Percentiles rank a stretch among this genome's conserved stretches.
These are phyloP conservation scores for Cornus florida DNA, from an alignment of 148 eudicot species.

Conservation along the genomic window DNA sequence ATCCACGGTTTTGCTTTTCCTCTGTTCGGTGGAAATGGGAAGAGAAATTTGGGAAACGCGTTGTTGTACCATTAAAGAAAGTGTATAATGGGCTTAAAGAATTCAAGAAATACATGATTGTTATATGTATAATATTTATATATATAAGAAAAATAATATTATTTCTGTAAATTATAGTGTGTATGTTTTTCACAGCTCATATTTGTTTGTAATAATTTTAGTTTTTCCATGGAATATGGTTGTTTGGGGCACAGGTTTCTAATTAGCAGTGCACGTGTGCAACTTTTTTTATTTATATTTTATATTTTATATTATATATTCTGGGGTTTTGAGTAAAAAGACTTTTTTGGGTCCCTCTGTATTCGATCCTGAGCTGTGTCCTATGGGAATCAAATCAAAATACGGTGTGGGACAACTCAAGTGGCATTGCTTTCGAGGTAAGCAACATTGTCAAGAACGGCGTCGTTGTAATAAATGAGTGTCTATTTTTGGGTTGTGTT, in stretches of 20 bases:
- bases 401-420: not conserved
- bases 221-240: not conserved
- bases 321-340: slow-evolving; percentile 25
- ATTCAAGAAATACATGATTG: too few relatives aligned
- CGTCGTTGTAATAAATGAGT: not conserved
- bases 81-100: too few relatives aligned
- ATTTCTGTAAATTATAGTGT: not conserved
- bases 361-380: not conserved
- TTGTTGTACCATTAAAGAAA: slow-evolving; percentile 25
- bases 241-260: slow-evolving; percentile 14
- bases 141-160: not conserved
- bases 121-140: too few relatives aligned
- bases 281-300: not conserved
- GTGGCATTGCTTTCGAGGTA: slow-evolving; percentile 4
- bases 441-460: slow-evolving; percentile 1
- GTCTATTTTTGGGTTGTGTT: not conserved
- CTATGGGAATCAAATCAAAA: not conserved
- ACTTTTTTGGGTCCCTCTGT: slow-evolving; percentile 23
- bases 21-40: slow-evolving; percentile 6
- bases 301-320: too few relatives aligned
- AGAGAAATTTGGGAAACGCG: slow-evolving; percentile 12
- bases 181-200: not conserved
- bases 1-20: slow-evolving; percentile 11
- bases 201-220: not conserved
- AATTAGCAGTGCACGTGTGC: slow-evolving; percentile 46